Base-by-base conservation (phyloP, 768 basidiomycete genomes). In the Pulveroboletus sp. region DNA sequence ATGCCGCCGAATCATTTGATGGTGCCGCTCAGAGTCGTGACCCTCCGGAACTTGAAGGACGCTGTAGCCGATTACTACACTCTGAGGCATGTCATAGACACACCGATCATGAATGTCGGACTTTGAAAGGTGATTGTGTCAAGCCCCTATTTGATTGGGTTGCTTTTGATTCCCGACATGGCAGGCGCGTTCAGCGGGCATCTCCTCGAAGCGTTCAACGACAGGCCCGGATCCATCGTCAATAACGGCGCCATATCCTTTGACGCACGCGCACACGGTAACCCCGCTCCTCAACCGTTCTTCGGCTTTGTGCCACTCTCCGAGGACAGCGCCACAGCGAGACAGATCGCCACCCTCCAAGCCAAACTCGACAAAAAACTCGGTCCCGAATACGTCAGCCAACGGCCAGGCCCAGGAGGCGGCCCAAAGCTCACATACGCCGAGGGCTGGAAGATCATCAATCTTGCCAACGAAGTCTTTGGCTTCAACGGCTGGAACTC, bases 361-460 rank as follows among this genome's bases (percentile, higher is more conserved):
- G 82, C 78, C 12, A 89, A 92, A 64, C 76, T 99, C 26, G 77
- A 87, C 61, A 85, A 84, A 69, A 89, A 86, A 58, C 83, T 99
- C 17, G 96, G 96, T 3, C 96, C 96, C 2, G 96, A 98, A 71
- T 96, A 81, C 61, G 80, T 99, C 47, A 92, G 89, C 3, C 85
- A 86, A 55, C 77, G 96, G 14, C 86, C 89, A 7, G 94, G 95
- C 5, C 92, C 90, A 2, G 87, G 85, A 16, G 88, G 86, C 35
- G 90, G 89, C 4, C 79, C 80, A 14, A 96, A 94, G 67, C 73
- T 99, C 39, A 93, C 87, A 14, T 97, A 99, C 63, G 86, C 88
- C 1, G 95, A 98, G 64, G 96, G 95, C 0, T 98, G 95, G 95
- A 94, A 92, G 71, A 85, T 93, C 31, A 96, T 99, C 68, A 95